phyloP scores from a whole-genome alignment of 2,329 filamentous ascomycete species.

The Clarireedia paspali region DNA sequence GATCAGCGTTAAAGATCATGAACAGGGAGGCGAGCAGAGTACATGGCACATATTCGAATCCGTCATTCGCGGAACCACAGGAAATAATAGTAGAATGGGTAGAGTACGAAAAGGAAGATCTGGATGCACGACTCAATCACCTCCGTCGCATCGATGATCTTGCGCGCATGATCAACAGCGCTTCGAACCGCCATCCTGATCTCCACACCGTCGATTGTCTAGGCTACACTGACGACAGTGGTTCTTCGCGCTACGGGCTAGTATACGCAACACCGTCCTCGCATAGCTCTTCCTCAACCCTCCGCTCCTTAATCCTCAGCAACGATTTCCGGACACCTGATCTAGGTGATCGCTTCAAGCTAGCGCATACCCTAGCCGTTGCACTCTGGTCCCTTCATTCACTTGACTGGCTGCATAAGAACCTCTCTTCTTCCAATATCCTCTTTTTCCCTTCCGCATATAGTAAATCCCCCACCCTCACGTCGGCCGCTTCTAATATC shows the following conservation, averaged over 20 bases:
- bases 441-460: conserved; percentile 37
- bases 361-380: conserved; percentile 37
- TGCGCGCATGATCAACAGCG: conserved; percentile 40
- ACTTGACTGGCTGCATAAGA: conserved; percentile 45
- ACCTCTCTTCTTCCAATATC: conserved; percentile 33
- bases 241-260: conserved; percentile 35
- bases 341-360: conserved; percentile 35
- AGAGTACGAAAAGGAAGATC: conserved; percentile 33
- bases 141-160: conserved; percentile 40
- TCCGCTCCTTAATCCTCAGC: conserved; percentile 34
- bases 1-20: conserved; percentile 26
- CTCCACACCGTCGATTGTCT: conserved; percentile 41
- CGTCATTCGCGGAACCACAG: conserved; percentile 19
- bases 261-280: conserved; percentile 33
- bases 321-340: conserved; percentile 37
- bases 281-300: conserved; percentile 31
- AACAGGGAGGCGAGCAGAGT: conserved; percentile 21
- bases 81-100: conserved; percentile 39
- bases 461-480: conserved; percentile 22
- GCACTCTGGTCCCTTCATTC: conserved; percentile 44
- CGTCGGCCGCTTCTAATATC: conserved; percentile 27
- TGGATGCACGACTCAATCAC: conserved; percentile 37
- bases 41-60: conserved; percentile 31
- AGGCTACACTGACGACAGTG: conserved; percentile 38
- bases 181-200: conserved; percentile 37